Evolutionary conservation across 805 yeast species (phyloP), one percentile per base, ranked within the genome.

Genomic region (Ogataea nonfermentans): DNA sequence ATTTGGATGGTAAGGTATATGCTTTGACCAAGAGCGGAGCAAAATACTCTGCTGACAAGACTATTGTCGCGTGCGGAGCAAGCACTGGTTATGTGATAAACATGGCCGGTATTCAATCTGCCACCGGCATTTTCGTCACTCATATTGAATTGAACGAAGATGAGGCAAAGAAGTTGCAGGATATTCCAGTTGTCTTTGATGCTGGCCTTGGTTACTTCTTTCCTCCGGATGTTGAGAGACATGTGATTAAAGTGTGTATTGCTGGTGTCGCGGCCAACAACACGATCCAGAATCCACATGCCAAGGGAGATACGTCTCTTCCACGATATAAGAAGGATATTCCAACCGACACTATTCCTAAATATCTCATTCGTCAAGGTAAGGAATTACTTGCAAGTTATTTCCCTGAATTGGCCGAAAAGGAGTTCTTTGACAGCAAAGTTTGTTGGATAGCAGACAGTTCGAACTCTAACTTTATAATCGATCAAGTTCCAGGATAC

Each of bases 201-300:
- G 61, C 73, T 2, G 71, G 66, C 27, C 46, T 58, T 47, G 77
- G 78, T 1, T 73, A 71, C 44, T 69, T 68, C 46, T 73, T 73
- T 56, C 75, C 76, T 5, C 78, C 78, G 11, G 76, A 72, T 47
- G 51, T 55, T 9, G 63, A 57, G 2, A 62, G 65, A 0, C 57
- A 46, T 10, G 39, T 58, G 14, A 14, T 66, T 42, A 73, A 73
- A 45, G 56, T 73, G 28, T 71, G 71, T 4, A 46, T 67, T 19
- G 62, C 65, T 3, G 65, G 58, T 32, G 47, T 59, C 10, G 71
- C 68, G 24, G 59, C 67, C 9, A 38, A 45, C n/a, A 42, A 50
- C 33, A 35, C 38, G 17, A 49, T 55, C 11, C 7, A n/a, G 2
- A 44, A 49, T 33, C 61, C 59, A 11, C 52, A 49, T 17, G 23